Conservation (phyloP, 2,329 filamentous ascomycete species). For the Curvularia sp. region DNA sequence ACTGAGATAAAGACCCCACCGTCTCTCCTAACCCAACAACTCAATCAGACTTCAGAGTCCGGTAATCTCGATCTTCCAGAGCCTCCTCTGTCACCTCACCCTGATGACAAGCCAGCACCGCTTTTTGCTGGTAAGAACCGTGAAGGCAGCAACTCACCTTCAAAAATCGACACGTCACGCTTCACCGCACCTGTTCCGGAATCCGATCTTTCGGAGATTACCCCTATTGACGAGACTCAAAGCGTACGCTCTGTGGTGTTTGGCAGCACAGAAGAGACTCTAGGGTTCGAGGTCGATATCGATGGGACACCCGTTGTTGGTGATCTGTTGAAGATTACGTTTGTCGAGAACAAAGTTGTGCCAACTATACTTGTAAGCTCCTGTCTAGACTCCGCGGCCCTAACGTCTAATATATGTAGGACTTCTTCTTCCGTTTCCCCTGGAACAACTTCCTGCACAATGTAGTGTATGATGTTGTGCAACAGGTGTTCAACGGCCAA, state of each 20-base stretch:
- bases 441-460: slow-evolving; percentile 99
- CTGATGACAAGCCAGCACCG: slow-evolving; percentile 73
- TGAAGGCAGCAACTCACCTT: slow-evolving; percentile 36
- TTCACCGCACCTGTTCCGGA: slow-evolving; percentile 39
- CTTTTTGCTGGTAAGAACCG: slow-evolving; percentile 61
- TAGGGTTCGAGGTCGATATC: slow-evolving; percentile 64
- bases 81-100: slow-evolving; percentile 59
- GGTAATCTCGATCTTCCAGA: slow-evolving; percentile 36
- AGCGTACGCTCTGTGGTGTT: slow-evolving; percentile 47
- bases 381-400: background rate
- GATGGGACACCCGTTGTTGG: slow-evolving; percentile 83
- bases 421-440: slow-evolving; percentile 97
- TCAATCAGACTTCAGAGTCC: slow-evolving; percentile 45
- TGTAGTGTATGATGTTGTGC: slow-evolving; percentile 97
- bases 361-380: slow-evolving; percentile 87
- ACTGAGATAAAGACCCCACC: slow-evolving; percentile 43
- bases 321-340: slow-evolving; percentile 93
- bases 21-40: slow-evolving; percentile 54
- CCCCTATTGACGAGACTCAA: slow-evolving; percentile 48
- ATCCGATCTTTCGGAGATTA: slow-evolving; percentile 46
- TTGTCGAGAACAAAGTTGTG: slow-evolving; percentile 92
- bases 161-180: slow-evolving; percentile 39
- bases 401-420: slow-evolving; percentile 59
- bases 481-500: slow-evolving; percentile 97
- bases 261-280: slow-evolving; percentile 40